Percentiles rank a stretch among this genome's conserved stretches.
Conservation (phyloP, 345 rosid species). For the Laguncularia racemosa region DNA sequence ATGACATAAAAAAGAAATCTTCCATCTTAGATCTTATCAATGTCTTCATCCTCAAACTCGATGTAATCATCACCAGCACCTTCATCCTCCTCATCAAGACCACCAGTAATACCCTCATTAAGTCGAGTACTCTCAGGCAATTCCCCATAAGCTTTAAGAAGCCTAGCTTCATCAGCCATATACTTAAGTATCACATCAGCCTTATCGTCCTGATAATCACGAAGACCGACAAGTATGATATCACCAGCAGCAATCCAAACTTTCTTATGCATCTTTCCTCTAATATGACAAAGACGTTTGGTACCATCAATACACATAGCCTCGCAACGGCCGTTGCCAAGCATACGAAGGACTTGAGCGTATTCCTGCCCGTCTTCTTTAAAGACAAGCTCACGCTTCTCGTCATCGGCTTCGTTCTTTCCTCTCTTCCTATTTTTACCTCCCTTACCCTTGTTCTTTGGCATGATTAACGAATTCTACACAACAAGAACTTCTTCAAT, state of each 20-base stretch:
- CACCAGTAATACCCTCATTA: slow-evolving; percentile 35
- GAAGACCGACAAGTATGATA: slow-evolving; percentile 39
- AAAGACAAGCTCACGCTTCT: slow-evolving; percentile 49
- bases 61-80: slow-evolving; percentile 30
- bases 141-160: slow-evolving; percentile 40
- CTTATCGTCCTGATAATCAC: slow-evolving; percentile 49
- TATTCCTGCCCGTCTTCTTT: slow-evolving; percentile 52
- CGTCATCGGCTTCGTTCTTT: slow-evolving; percentile 47
- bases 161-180: slow-evolving; percentile 44
- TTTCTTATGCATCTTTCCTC: slow-evolving; percentile 56
- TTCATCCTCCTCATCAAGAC: slow-evolving; percentile 38
- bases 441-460: slow-evolving; percentile 60
- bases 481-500: background rate
- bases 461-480: slow-evolving; percentile 21
- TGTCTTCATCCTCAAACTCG: slow-evolving; percentile 46
- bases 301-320: slow-evolving; percentile 44
- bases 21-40: slow-evolving; percentile 27
- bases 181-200: slow-evolving; percentile 48
- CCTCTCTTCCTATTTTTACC: slow-evolving; percentile 56
- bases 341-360: slow-evolving; percentile 43
- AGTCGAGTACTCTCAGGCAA: slow-evolving; percentile 28
- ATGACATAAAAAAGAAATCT: background rate
- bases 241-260: slow-evolving; percentile 51
- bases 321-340: slow-evolving; percentile 44
- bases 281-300: slow-evolving; percentile 45